Evolutionary conservation across 1,284 basidiomycete species (phyloP).

Genomic region (Hymenochaete sp.): DNA sequence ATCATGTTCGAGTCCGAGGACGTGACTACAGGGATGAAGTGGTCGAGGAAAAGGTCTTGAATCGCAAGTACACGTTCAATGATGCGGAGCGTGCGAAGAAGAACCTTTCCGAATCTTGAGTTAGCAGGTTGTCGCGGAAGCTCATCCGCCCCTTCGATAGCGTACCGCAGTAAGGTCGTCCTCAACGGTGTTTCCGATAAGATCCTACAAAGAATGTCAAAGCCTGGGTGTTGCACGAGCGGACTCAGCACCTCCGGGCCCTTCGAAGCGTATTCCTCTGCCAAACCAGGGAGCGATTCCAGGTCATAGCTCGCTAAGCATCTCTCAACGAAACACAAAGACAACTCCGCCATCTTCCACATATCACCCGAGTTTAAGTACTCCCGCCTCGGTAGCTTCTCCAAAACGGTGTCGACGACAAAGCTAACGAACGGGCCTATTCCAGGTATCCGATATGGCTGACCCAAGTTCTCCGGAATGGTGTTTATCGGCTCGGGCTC

Average conservation of each 20-base stretch:
- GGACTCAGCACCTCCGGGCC: conserved; percentile 41
- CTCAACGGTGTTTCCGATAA: conserved; percentile 69
- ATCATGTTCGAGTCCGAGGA: conserved; percentile 48
- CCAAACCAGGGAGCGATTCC: conserved; percentile 46
- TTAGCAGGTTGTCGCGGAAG: conserved; percentile 66
- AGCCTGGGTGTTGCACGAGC: conserved; percentile 76
- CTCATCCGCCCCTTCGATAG: conserved; percentile 68
- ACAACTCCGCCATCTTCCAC: conserved; percentile 83
- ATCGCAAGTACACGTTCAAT: conserved; percentile 76
- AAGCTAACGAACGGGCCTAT: conserved; percentile 75
- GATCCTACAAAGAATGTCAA: conserved; percentile 75
- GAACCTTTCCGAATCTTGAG: conserved; percentile 63
- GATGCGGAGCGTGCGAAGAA: conserved; percentile 77
- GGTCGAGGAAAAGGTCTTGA: conserved; percentile 85
- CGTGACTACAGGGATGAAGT: conserved; percentile 72
- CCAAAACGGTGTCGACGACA: conserved; percentile 84
- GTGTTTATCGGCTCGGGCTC: conserved; percentile 61
- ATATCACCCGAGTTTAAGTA: conserved; percentile 70
- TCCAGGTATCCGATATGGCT: conserved; percentile 67
- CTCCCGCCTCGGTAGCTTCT: conserved; percentile 61
- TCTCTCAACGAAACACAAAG: conserved; percentile 80
- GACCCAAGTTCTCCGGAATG: conserved; percentile 68
- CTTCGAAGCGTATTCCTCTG: conserved; percentile 43
- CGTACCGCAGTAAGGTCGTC: conserved; percentile 63
- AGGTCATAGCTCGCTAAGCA: conserved; percentile 78